These are phyloP conservation scores for Nissolia schottii DNA, from an alignment of 306 rosid species.

Conservation along the genomic window DNA sequence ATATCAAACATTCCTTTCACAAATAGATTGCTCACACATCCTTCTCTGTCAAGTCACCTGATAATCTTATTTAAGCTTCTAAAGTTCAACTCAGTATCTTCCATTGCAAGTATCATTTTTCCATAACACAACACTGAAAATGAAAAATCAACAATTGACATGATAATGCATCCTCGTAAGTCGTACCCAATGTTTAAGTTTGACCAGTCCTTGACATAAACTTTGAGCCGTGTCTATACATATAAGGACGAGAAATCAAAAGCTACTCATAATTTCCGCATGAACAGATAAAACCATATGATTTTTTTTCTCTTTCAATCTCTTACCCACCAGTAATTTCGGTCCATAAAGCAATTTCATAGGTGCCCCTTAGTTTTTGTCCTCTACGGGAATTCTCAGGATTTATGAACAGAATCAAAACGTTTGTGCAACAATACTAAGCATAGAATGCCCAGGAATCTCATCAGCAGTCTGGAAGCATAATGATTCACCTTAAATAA, in stretches of 20 bases:
- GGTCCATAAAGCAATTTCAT: too few relatives aligned
- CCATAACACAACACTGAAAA: background rate
- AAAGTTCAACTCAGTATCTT: background rate
- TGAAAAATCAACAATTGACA: background rate
- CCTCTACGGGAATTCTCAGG: background rate
- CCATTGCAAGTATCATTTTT: background rate
- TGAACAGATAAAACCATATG: too few relatives aligned
- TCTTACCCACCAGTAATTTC: too few relatives aligned
- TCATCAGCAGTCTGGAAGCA: background rate
- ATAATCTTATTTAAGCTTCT: slow-evolving; percentile 20
- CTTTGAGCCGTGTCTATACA: background rate
- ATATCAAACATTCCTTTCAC: slow-evolving; percentile 19
- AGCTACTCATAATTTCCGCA: too few relatives aligned
- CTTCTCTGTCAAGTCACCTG: slow-evolving; percentile 7
- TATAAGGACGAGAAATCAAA: too few relatives aligned
- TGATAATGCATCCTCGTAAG: slow-evolving; percentile 1
- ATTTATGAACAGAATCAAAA: slow-evolving; percentile 2
- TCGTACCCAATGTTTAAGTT: background rate
- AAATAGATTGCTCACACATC: slow-evolving; percentile 16
- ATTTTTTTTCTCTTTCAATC: too few relatives aligned
- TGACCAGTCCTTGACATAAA: background rate
- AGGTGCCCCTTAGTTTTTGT: too few relatives aligned
- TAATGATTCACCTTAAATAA: slow-evolving; percentile 7
- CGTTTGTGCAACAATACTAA: background rate
- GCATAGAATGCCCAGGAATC: background rate